phyloP scores from a whole-genome alignment of 2,329 filamentous ascomycete species.

The Didymella pomorum region DNA sequence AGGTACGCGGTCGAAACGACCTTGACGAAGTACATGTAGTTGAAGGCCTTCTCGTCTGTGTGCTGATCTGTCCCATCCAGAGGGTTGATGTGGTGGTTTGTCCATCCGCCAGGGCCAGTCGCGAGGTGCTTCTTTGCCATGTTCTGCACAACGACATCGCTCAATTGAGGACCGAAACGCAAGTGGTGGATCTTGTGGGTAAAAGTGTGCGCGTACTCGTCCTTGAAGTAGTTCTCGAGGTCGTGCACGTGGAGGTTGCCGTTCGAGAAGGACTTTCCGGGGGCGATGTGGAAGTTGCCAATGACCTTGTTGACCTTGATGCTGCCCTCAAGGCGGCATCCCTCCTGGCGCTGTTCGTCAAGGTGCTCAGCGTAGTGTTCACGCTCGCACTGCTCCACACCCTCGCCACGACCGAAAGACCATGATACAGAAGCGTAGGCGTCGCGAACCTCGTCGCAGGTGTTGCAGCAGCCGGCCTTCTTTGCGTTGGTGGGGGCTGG shows the following conservation, averaged over 20 bases:
- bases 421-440: conserved; percentile 89
- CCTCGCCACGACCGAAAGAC: conserved; percentile 92
- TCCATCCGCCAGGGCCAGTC: conserved; percentile 71
- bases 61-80: conserved; percentile 81
- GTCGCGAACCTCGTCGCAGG: conserved; percentile 94
- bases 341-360: conserved; percentile 86
- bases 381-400: conserved; percentile 92
- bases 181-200: conserved; percentile 87
- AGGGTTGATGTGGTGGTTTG: conserved; percentile 90
- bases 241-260: conserved; percentile 98
- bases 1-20: conserved; percentile 96
- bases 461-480: conserved; percentile 94
- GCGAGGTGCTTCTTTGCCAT: conserved; percentile 58
- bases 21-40: conserved; percentile 99
- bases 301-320: conserved; percentile 98
- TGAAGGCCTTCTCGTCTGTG: conserved; percentile 83
- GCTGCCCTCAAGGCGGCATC: conserved; percentile 90
- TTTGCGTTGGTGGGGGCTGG: conserved; percentile 71
- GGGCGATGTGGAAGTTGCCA: conserved; percentile 98
- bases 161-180: conserved; percentile 90
- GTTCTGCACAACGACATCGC: conserved; percentile 67
- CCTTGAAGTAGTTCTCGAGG: conserved; percentile 90
- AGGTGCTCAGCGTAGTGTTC: conserved; percentile 93
- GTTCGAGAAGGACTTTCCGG: conserved; percentile 93
- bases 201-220: conserved; percentile 78